These are phyloP conservation scores for Venustampulla echinocandica DNA, from an alignment of 495 filamentous ascomycete species.

Conservation along the genomic window DNA sequence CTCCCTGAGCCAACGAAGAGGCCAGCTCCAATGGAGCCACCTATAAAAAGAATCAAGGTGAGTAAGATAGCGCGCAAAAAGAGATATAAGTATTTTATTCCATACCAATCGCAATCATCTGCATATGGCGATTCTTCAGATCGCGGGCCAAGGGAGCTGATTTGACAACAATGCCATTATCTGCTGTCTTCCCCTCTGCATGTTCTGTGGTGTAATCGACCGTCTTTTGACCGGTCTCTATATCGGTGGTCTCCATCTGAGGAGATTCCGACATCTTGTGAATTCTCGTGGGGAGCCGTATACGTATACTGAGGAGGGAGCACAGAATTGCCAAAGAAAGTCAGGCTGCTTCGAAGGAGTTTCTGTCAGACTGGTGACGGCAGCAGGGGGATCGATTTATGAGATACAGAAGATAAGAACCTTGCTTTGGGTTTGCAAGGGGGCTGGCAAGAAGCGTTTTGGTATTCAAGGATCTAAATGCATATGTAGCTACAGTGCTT, in stretches of 20 bases:
- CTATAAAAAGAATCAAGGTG: constrained; percentile 19
- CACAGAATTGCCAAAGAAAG: background rate
- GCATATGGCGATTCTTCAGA: constrained; percentile 51
- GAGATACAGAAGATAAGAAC: no score
- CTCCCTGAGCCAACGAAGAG: constrained; percentile 42
- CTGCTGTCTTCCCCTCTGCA: background rate
- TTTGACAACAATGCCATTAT: constrained; percentile 11
- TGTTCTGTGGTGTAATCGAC: background rate
- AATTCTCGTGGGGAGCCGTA: background rate
- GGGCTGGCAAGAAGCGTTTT: no score
- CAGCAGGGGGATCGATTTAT: no score
- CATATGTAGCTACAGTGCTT: no score
- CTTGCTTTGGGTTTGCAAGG: no score
- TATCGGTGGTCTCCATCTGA: background rate
- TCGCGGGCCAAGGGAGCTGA: constrained; percentile 6
- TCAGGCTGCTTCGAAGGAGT: background rate
- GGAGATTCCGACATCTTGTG: constrained; percentile 1
- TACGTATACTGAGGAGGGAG: background rate
- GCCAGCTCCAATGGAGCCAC: constrained; percentile 50
- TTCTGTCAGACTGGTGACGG: no score
- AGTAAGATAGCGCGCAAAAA: no score
- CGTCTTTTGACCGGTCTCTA: background rate
- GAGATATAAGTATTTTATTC: background rate
- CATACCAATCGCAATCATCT: constrained; percentile 62
- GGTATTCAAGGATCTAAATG: no score